Conservation (phyloP, 1,139 yeast species). For the Suhomyces coccinellae region DNA sequence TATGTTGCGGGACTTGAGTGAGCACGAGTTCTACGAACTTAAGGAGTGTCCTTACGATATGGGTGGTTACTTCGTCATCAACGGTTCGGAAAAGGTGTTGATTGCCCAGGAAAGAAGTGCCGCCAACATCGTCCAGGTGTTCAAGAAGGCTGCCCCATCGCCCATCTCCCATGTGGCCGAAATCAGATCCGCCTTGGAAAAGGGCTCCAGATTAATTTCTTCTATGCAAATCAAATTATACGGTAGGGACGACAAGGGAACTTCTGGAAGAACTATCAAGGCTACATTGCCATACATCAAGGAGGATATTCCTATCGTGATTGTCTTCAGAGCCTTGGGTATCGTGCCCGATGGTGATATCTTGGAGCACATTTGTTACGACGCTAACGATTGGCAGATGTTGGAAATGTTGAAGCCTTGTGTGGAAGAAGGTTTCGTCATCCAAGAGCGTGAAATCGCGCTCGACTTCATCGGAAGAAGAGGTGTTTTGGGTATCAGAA, state of each 20-base stretch:
- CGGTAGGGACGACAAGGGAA: slow-evolving; percentile 78
- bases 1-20: slow-evolving; percentile 88
- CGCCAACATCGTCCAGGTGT: slow-evolving; percentile 97
- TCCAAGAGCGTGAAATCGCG: slow-evolving; percentile 97
- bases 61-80: slow-evolving; percentile 98
- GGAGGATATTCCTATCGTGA: slow-evolving; percentile 94
- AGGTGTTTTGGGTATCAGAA: slow-evolving; percentile 92
- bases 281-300: slow-evolving; percentile 96
- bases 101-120: slow-evolving; percentile 99
- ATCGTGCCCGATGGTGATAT: slow-evolving; percentile 99
- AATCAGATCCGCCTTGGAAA: slow-evolving; percentile 93
- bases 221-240: slow-evolving; percentile 91
- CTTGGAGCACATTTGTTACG: slow-evolving; percentile 95
- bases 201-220: slow-evolving; percentile 92
- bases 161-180: slow-evolving; percentile 97
- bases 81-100: slow-evolving; percentile 96
- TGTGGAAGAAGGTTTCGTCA: slow-evolving; percentile 97
- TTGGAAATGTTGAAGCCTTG: slow-evolving; percentile 98
- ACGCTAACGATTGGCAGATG: slow-evolving; percentile 99
- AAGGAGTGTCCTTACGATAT: slow-evolving; percentile 99
- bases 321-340: slow-evolving; percentile 96
- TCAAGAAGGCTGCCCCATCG: slow-evolving; percentile 96
- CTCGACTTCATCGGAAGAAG: slow-evolving; percentile 97
- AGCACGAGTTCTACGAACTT: slow-evolving; percentile 89
- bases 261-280: slow-evolving; percentile 78